Conservation (phyloP, 1,284 basidiomycete species). For the Puccinia brachypodii region DNA sequence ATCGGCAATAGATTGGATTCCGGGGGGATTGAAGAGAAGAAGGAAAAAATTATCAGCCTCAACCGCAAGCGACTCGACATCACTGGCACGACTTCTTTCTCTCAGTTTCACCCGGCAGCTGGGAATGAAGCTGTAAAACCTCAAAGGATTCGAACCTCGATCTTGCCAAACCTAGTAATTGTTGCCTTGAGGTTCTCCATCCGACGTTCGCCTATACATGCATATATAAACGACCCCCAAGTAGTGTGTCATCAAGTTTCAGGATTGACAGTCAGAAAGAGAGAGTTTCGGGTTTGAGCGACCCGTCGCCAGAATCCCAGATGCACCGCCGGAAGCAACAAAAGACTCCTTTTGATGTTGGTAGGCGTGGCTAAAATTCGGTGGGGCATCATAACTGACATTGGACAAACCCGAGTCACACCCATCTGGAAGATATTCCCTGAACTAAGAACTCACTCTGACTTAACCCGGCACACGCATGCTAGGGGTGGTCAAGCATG, state of each 20-base stretch:
- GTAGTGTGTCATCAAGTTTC: background rate
- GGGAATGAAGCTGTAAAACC: background rate
- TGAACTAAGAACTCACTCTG: slow-evolving; percentile 1
- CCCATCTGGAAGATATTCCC: background rate
- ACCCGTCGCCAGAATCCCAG: background rate
- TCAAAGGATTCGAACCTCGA: background rate
- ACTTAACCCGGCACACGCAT: background rate
- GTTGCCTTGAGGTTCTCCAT: background rate
- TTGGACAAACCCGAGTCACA: slow-evolving; percentile 1
- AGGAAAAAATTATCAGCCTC: background rate
- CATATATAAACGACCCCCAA: background rate
- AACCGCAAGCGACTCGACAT: background rate
- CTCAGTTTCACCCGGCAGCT: background rate
- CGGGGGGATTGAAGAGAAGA: background rate
- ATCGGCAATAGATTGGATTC: background rate
- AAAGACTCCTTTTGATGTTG: no score
- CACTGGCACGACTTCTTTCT: background rate
- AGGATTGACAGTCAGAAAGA: background rate
- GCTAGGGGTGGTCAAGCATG: slow-evolving; percentile 8
- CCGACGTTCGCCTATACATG: background rate
- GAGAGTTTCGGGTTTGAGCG: background rate
- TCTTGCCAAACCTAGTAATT: background rate
- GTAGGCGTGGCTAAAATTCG: background rate
- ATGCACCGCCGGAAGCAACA: background rate
- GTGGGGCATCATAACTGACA: background rate